A percentile compares a stretch with the other conserved stretches of the same genome.
Conservation (phyloP, 2,329 filamentous ascomycete species). For the Thelonectria olida region DNA sequence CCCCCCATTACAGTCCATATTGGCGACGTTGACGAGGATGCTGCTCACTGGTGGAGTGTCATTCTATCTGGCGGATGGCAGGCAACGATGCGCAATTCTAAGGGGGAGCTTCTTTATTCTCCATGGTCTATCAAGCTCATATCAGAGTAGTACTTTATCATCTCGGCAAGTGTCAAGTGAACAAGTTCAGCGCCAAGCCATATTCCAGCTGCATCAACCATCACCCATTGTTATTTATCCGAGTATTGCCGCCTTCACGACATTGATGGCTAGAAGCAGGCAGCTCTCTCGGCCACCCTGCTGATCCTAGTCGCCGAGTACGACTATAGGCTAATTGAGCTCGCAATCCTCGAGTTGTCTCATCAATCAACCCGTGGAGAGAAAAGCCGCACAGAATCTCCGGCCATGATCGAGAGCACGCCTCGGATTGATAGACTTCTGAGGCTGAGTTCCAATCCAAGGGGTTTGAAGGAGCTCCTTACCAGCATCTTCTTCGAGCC, state of each 20-base stretch:
- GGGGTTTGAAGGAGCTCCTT: constrained; percentile 26
- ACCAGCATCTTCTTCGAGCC: constrained; percentile 33
- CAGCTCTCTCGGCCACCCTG: constrained; percentile 40
- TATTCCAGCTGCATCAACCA: constrained; percentile 21
- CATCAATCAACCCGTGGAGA: not conserved
- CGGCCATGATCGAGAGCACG: no score
- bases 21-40: constrained; percentile 35
- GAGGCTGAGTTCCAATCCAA: constrained; percentile 31
- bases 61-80: constrained; percentile 40
- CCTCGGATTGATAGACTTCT: constrained; percentile 27
- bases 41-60: constrained; percentile 42
- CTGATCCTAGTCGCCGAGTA: constrained; percentile 40
- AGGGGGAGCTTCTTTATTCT: constrained; percentile 26
- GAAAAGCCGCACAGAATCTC: no score
- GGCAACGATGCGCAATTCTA: constrained; percentile 29
- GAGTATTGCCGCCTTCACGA: constrained; percentile 39
- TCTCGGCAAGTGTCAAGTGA: not conserved
- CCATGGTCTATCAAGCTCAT: constrained; percentile 19
- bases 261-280: constrained; percentile 35
- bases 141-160: not conserved
- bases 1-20: constrained; percentile 27
- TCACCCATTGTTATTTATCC: constrained; percentile 37
- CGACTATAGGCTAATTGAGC: constrained; percentile 28
- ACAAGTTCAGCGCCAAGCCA: not conserved
- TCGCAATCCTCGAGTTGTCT: constrained; percentile 7